Conservation (phyloP, 179 eudicot species). For the Camellia oleifera region DNA sequence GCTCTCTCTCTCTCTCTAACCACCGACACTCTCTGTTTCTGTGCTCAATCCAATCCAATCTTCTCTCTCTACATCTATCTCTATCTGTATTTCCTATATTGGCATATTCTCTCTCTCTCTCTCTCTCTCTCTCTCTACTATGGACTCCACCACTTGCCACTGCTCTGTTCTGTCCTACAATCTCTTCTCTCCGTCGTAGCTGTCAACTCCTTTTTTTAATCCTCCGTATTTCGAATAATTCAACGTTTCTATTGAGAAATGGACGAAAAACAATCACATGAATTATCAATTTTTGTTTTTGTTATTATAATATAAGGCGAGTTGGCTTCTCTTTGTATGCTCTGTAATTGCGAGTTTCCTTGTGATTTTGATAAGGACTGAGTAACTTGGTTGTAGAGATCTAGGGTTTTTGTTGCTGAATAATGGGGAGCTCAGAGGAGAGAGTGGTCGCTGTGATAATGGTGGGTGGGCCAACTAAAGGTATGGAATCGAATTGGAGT, state of each 20-base stretch:
- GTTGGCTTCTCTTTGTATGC: constrained; percentile 8
- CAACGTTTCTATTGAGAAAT: not conserved
- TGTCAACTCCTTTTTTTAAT: not conserved
- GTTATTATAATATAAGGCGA: no score
- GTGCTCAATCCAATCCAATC: not conserved
- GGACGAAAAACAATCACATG: not conserved
- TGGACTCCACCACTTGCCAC: not conserved
- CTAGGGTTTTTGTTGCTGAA: constrained; percentile 15
- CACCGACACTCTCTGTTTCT: not conserved
- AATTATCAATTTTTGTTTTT: not conserved
- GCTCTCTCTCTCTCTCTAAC: not conserved
- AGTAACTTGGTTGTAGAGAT: not conserved
- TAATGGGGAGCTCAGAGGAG: constrained; percentile 75
- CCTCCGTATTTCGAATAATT: not conserved
- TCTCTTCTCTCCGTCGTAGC: constrained; percentile 9
- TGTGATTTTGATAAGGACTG: constrained; percentile 4
- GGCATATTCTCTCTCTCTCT: not conserved
- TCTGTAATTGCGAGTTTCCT: not conserved
- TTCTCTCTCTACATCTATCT: not conserved
- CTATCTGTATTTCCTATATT: not conserved
- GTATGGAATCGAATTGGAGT: constrained; percentile 25
- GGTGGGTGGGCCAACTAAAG: constrained; percentile 97
- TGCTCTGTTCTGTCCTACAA: not conserved
- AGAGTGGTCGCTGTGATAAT: constrained; percentile 92
- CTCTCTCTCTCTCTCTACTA: not conserved